Base-by-base conservation (phyloP, 192 early-diverging fungal species). In the Phlyctochytrium planicorne region DNA sequence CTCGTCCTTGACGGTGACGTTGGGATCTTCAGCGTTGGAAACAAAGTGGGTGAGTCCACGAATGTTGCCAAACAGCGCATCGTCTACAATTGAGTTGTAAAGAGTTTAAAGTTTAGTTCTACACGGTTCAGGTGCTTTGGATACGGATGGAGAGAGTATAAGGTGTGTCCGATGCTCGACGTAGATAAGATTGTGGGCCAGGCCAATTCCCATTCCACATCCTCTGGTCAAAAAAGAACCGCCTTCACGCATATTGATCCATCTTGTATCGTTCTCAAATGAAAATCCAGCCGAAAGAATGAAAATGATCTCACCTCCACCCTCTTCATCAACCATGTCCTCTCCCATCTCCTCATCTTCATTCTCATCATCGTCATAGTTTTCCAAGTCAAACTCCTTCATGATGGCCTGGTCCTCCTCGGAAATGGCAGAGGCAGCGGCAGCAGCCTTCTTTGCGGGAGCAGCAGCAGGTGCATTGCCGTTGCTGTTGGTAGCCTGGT, bases 21-120 rank as follows among this genome's bases (percentile, higher is more conserved):
- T 91, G 14, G 96, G 96, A 69, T 98, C 96, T 61, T 94, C 89
- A 4, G 84, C 79, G 60, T 90, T 90, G 6, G 81, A 85, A 3
- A 79, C 77, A 25, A 61, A 53, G 72, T 92, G 94, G 3, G 95
- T 83, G n/a, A 98, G 79, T 24, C 91, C 90, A 65, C 91, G 90
- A 68, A 95, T 82, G 69, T 91, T 95, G 64, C 87, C 84, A 73
- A 98, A 97, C 52, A 94, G 81, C 53, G 85, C 84, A 37, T 86
- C 73, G 34, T 78, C 86, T 34, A 34, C 25, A 30, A 69, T 40
- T 20, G 24, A n/a, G n/a, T n/a, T n/a, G n/a, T n/a, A n/a, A n/a
- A n/a, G n/a, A n/a, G n/a, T n/a, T 65, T 4, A 17, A 31, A 29
- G 23, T 47, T 50, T 62, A 65, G 34, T 50, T 63, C 30, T 50